Evolutionary conservation across 2,329 filamentous ascomycete genomes (phyloP), one percentile per base, ranked within the genome.

Genomic region (Claviceps citrina): DNA sequence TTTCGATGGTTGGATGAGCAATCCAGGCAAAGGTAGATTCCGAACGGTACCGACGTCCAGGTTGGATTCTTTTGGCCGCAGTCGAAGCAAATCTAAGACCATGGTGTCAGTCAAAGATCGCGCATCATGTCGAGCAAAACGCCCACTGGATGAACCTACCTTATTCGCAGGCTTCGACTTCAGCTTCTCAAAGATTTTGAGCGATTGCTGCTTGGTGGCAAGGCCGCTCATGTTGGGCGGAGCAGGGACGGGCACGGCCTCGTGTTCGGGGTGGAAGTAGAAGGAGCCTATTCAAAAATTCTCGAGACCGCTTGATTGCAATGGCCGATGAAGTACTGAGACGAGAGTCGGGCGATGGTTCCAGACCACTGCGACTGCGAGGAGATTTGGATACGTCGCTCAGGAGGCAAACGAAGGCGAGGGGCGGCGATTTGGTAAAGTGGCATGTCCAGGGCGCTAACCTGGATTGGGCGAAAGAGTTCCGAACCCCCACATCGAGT

Each of bases 1-100:
- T 96, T 96, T 53, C 91, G 81, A 64, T 98, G 91, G 62, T 95
- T 86, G 42, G 89, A 82, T 31, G 89, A 95, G 67, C 91, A 98
- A 66, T 98, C 91, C 54, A 98, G 80, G 58, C 91, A 98, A 18
- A 98, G 77, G 61, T 96, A 98, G 60, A 98, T 96, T 56, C 84
- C 91, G 48, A 98, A 86, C 9, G 89, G 87, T 25, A 95, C 87
- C 6, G 89, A 96, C 7, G 87, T 93, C 91, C 91, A 98, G 43
- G 91, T 96, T 46, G 91, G 91, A 58, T 95, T 95, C 66, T 96
- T 96, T 55, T 86, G 82, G 59, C 84, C 80, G 64, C 91, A 98
- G 67, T 98, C 91, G 65, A 98, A 98, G 73, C 91, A 98, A 68
- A 93, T 76, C 87, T 93, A 49, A 33, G 46, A 22, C 5, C 6